phyloP scores from a whole-genome alignment of 345 rosid species.

The Eucalyptus regnans region DNA sequence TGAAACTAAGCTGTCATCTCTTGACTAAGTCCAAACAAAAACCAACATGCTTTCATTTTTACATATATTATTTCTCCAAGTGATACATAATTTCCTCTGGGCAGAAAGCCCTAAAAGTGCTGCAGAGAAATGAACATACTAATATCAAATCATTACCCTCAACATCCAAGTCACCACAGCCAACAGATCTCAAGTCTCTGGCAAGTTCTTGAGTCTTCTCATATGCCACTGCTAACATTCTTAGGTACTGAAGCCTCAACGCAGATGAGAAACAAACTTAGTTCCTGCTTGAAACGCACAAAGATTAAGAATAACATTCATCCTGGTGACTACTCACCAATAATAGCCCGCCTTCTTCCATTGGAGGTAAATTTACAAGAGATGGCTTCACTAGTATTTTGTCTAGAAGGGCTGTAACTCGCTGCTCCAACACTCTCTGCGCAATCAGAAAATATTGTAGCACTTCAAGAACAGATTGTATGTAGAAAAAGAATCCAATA shows the following conservation, averaged over 20 bases:
- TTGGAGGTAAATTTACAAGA: conserved; percentile 72
- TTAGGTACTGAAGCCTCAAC: conserved; percentile 76
- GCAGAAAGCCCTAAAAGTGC: neutral
- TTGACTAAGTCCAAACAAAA: neutral
- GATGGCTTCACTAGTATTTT: conserved; percentile 89
- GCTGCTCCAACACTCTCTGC: conserved; percentile 98
- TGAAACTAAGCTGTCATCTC: neutral
- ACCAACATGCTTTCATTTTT: neutral
- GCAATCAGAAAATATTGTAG: neutral
- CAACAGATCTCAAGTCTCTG: conserved; percentile 83
- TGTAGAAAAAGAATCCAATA: neutral
- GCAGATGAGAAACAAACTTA: conserved; percentile 9
- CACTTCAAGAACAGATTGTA: neutral
- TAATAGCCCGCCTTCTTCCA: conserved; percentile 63
- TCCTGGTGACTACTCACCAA: conserved; percentile 12
- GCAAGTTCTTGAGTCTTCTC: conserved; percentile 99
- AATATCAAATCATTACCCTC: conserved; percentile 39
- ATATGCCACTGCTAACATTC: conserved; percentile 93
- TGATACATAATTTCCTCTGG: neutral
- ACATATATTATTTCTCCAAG: neutral
- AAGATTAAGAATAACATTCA: neutral
- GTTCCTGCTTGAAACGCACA: conserved; percentile 37
- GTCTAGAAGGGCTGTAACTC: conserved; percentile 87
- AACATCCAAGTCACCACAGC: conserved; percentile 97
- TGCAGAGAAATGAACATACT: neutral